phyloP scores from a whole-genome alignment of 768 basidiomycete genomes.

The Cubamyces lactineus region DNA sequence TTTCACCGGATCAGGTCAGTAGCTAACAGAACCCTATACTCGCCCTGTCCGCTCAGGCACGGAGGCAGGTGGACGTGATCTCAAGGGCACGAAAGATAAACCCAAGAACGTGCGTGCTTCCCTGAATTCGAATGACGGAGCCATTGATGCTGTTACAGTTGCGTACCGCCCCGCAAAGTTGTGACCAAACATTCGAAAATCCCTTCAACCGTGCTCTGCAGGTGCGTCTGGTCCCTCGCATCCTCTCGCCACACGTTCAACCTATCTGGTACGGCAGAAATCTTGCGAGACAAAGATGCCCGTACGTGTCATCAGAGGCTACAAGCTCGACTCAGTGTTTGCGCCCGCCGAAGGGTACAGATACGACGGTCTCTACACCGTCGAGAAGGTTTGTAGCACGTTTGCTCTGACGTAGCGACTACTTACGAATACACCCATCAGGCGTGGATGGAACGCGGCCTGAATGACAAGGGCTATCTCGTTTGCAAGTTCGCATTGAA shows the following conservation, averaged over 20 bases:
- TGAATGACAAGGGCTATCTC: constrained; percentile 66
- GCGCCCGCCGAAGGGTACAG: constrained; percentile 87
- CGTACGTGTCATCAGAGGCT: constrained; percentile 87
- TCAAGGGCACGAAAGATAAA: constrained; percentile 78
- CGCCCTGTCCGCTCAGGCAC: background rate
- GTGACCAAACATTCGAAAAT: constrained; percentile 80
- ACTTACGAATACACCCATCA: constrained; percentile 33
- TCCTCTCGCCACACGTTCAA: background rate
- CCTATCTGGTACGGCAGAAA: constrained; percentile 42
- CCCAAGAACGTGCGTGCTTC: constrained; percentile 75
- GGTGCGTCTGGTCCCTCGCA: constrained; percentile 37
- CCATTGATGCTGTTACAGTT: constrained; percentile 49
- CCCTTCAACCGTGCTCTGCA: constrained; percentile 69
- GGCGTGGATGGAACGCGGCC: constrained; percentile 77
- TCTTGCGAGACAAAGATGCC: constrained; percentile 84
- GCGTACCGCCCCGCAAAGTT: constrained; percentile 86
- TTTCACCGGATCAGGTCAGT: constrained; percentile 74
- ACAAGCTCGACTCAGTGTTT: constrained; percentile 69
- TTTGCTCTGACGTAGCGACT: too few relatives aligned
- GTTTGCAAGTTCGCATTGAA: constrained; percentile 90
- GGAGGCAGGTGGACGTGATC: constrained; percentile 73
- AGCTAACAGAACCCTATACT: background rate
- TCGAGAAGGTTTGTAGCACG: constrained; percentile 59
- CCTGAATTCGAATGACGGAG: background rate
- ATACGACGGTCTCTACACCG: constrained; percentile 86